Evolutionary conservation across 495 filamentous ascomycete species (phyloP), one percentile per base, ranked within the genome.

Genomic region (Lepraria neglecta): DNA sequence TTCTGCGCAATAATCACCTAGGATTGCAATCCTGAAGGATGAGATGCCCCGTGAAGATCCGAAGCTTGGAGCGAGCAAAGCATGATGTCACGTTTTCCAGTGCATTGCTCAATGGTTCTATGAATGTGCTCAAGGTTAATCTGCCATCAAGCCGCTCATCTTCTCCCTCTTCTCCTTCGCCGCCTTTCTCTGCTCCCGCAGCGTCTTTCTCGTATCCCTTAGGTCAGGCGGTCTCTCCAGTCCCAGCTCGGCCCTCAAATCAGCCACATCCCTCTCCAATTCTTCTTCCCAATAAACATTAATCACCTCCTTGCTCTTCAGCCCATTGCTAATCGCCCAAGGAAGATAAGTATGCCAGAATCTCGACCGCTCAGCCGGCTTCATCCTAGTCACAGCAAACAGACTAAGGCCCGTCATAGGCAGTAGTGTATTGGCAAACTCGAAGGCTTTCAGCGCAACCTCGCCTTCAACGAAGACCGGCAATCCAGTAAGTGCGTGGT

Each of bases 221-320:
- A 97, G 74, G 80, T 98, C 92, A 15, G 91, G 90, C 62, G 95
- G 95, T 68, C 78, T 83, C 76, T 97, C 91, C 56, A 97, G 88
- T 9, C 88, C 84, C 65, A 97, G 66, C 72, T 90, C 80, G 15
- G 57, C 65, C 66, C 94, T 78, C 68, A 97, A 67, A 64, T 82
- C 88, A 48, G 84, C 80, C 33, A 96, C 91, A 77, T 92, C 85
- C 63, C 83, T 88, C 76, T 91, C 87, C 68, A 98, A 70, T 71
- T 94, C 79, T 79, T 97, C 92, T 77, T 98, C 94, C 95, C 95
- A 98, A 66, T 96, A 98, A 9, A 98, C 88, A 76, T 96, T 97
- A 60, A 98, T 91, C 35, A 98, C 77, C 72, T 96, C 91, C 67
- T 87, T 82, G 58, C 84, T 81, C 48, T 78, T 67, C 66, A 92